Percentiles rank a stretch among this genome's conserved stretches.
Conservation (phyloP, 2,329 filamentous ascomycete genomes). For the Hypoxylon sp. region DNA sequence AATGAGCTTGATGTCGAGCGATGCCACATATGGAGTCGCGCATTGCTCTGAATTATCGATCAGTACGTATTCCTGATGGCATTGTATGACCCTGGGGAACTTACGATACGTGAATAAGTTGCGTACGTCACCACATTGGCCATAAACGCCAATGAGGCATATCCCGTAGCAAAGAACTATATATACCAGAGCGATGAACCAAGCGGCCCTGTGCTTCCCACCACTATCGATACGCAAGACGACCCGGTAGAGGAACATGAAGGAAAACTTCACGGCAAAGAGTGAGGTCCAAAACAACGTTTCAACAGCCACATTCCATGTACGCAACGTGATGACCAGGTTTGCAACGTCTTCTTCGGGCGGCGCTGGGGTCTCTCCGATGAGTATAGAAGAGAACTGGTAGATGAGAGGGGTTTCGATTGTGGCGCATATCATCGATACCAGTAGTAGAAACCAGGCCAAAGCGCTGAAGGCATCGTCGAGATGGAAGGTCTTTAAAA, state of each 20-base stretch:
- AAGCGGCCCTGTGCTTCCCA: constrained; percentile 7
- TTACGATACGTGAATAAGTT: constrained; percentile 33
- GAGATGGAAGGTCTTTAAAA: constrained; percentile 37
- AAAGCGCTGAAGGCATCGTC: constrained; percentile 35
- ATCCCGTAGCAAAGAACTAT: constrained; percentile 36
- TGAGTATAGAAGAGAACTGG: constrained; percentile 28
- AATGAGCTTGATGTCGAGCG: constrained; percentile 26
- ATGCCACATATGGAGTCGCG: constrained; percentile 21
- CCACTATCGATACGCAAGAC: constrained; percentile 9
- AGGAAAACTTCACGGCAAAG: constrained; percentile 38
- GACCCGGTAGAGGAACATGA: constrained; percentile 38
- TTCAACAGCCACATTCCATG: constrained; percentile 24
- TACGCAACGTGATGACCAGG: constrained; percentile 31
- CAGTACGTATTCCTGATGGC: background rate
- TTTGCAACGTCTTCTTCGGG: constrained; percentile 18
- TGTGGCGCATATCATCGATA: constrained; percentile 29
- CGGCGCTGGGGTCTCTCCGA: constrained; percentile 30
- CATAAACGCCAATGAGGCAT: constrained; percentile 39
- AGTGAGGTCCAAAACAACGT: constrained; percentile 37
- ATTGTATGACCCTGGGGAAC: background rate
- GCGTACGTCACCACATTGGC: constrained; percentile 33
- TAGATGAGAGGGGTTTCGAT: constrained; percentile 29
- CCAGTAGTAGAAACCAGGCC: constrained; percentile 30
- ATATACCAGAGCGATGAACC: constrained; percentile 23
- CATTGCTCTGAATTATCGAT: constrained; percentile 30